Evolutionary conservation across 805 yeast genomes (phyloP).

Genomic region (Lipomyces spencermartinsiae): DNA sequence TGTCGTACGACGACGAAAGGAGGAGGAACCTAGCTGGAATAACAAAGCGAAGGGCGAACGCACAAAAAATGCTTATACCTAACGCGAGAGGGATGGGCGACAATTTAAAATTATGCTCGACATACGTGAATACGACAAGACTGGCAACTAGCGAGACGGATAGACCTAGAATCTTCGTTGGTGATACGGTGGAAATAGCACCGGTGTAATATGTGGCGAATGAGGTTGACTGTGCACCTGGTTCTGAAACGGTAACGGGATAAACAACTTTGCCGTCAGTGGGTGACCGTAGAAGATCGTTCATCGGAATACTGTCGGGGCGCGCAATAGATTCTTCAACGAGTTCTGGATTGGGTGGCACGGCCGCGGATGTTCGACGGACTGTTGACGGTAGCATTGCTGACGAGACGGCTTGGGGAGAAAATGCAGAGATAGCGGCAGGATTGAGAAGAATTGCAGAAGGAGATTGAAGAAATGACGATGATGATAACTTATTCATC

Average conservation of each 20-base stretch:
- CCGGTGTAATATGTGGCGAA: slow-evolving; percentile 31
- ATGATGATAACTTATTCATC: slow-evolving; percentile 11
- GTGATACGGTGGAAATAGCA: slow-evolving; percentile 27
- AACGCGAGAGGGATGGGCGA: slow-evolving; percentile 25
- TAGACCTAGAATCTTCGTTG: slow-evolving; percentile 11
- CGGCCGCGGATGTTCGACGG: slow-evolving; percentile 29
- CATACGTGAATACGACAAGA: slow-evolving; percentile 19
- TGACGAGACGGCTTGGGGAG: slow-evolving; percentile 10
- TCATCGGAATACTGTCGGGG: not conserved
- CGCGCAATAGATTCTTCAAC: slow-evolving; percentile 5
- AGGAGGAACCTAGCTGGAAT: slow-evolving; percentile 19
- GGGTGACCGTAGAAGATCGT: slow-evolving; percentile 1
- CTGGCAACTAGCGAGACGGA: slow-evolving; percentile 24
- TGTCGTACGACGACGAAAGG: slow-evolving; percentile 13
- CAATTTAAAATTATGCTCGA: slow-evolving; percentile 13
- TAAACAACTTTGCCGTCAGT: slow-evolving; percentile 11
- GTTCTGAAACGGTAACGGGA: slow-evolving; percentile 13
- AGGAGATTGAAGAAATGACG: slow-evolving; percentile 10
- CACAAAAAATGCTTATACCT: slow-evolving; percentile 17
- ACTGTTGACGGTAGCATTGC: slow-evolving; percentile 25
- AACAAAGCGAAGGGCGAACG: slow-evolving; percentile 23
- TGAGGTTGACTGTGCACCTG: slow-evolving; percentile 15
- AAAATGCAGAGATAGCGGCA: slow-evolving; percentile 3
- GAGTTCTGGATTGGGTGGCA: slow-evolving; percentile 31
- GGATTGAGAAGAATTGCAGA: slow-evolving; percentile 11